These are phyloP conservation scores for Gremmenia infestans DNA, from an alignment of 2,329 filamentous ascomycete genomes.

Conservation along the genomic window DNA sequence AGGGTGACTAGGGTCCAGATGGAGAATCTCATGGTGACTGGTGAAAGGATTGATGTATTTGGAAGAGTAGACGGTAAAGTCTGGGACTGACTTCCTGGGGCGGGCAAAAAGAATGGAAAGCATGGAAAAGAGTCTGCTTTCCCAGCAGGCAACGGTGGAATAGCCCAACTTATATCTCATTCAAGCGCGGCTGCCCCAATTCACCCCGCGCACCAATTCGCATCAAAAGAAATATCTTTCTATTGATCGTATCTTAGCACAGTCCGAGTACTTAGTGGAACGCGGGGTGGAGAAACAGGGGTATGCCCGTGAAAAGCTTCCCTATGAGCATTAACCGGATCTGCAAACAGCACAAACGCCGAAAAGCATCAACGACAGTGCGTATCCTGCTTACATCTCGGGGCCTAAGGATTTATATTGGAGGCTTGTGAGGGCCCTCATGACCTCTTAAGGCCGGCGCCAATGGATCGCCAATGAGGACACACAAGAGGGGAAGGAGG, in stretches of 20 bases:
- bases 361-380: background rate
- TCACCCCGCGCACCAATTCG: background rate
- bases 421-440: background rate
- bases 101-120: too few relatives aligned
- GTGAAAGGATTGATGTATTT: background rate
- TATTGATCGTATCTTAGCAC: background rate
- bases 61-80: background rate
- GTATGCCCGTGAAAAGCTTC: background rate
- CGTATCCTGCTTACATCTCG: background rate
- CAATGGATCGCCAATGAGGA: background rate
- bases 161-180: background rate
- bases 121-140: background rate
- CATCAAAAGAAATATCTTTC: background rate
- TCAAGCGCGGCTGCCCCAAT: too few relatives aligned
- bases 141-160: background rate
- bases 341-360: background rate
- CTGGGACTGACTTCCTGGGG: background rate
- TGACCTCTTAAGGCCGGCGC: background rate
- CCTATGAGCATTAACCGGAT: background rate
- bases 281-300: constrained; percentile 1
- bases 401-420: background rate
- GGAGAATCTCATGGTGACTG: constrained; percentile 18
- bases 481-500: background rate
- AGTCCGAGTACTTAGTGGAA: background rate
- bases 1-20: constrained; percentile 8